Conservation (phyloP, 768 basidiomycete species). For the Porphyrellus cyaneotinctus region DNA sequence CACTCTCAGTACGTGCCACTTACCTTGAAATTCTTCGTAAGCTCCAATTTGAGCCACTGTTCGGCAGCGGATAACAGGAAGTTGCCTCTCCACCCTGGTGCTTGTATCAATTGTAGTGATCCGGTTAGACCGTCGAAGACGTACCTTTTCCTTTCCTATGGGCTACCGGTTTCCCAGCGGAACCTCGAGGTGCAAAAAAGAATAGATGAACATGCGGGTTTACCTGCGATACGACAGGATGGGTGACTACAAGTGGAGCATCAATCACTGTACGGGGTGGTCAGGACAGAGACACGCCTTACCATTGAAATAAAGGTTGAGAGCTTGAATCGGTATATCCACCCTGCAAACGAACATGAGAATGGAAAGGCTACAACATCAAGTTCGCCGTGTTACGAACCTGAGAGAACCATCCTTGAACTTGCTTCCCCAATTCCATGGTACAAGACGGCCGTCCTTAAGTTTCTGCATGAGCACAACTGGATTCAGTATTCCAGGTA, state of each 20-base stretch:
- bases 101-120: not conserved
- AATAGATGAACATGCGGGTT: slow-evolving; percentile 91
- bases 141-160: slow-evolving; percentile 89
- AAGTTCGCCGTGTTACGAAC: slow-evolving; percentile 33
- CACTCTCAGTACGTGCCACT: not conserved
- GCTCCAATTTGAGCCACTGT: slow-evolving; percentile 91
- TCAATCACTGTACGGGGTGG: slow-evolving; percentile 2
- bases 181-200: slow-evolving; percentile 89
- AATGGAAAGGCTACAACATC: not conserved
- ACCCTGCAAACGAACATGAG: slow-evolving; percentile 47
- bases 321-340: slow-evolving; percentile 88
- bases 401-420: slow-evolving; percentile 92
- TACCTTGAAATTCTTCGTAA: slow-evolving; percentile 94
- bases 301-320: slow-evolving; percentile 91
- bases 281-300: not conserved
- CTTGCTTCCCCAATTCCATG: slow-evolving; percentile 93
- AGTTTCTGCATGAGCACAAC: slow-evolving; percentile 94
- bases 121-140: not conserved
- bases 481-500: slow-evolving; percentile 92
- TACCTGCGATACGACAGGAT: slow-evolving; percentile 91
- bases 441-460: slow-evolving; percentile 70
- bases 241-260: slow-evolving; percentile 55
- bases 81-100: slow-evolving; percentile 87
- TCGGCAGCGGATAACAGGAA: slow-evolving; percentile 89
- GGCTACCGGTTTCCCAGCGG: slow-evolving; percentile 88